These are phyloP conservation scores for Pseudogymnoascus sp. DNA, from an alignment of 2,329 filamentous ascomycete genomes.

Conservation along the genomic window DNA sequence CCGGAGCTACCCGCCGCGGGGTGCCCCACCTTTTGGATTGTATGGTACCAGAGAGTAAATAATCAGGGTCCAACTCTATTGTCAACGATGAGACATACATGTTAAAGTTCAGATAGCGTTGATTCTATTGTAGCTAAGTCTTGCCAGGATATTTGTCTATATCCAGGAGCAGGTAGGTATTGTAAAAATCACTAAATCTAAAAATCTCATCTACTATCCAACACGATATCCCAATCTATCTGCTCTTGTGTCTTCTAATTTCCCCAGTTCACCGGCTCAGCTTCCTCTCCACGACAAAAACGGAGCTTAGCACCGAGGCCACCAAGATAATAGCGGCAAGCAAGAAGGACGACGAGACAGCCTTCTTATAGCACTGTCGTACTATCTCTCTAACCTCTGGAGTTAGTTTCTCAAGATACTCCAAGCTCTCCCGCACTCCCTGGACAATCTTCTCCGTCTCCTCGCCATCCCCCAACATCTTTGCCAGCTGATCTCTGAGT, in stretches of 20 bases:
- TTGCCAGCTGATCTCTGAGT: constrained; percentile 48
- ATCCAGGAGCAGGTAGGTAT: background rate
- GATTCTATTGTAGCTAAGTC: background rate
- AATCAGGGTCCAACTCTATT: background rate
- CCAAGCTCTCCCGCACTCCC: constrained; percentile 60
- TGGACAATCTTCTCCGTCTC: constrained; percentile 59
- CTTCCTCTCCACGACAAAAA: constrained; percentile 51
- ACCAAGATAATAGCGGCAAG: constrained; percentile 32
- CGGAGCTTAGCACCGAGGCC: constrained; percentile 33
- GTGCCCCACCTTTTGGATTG: background rate
- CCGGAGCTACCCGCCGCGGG: constrained; percentile 4
- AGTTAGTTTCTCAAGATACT: constrained; percentile 58
- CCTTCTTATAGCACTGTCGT: constrained; percentile 53
- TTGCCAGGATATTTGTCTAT: background rate
- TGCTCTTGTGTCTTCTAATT: background rate
- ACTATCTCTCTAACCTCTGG: constrained; percentile 52
- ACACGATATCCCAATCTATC: background rate
- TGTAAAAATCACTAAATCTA: background rate
- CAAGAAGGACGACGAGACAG: constrained; percentile 34
- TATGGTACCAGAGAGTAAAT: background rate
- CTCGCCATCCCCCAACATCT: constrained; percentile 45
- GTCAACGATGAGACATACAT: background rate
- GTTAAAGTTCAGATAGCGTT: background rate
- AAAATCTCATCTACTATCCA: background rate
- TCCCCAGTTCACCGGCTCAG: constrained; percentile 26